Evolutionary conservation across 148 eudicot species (phyloP).

Genomic region (Simmondsia chinensis): DNA sequence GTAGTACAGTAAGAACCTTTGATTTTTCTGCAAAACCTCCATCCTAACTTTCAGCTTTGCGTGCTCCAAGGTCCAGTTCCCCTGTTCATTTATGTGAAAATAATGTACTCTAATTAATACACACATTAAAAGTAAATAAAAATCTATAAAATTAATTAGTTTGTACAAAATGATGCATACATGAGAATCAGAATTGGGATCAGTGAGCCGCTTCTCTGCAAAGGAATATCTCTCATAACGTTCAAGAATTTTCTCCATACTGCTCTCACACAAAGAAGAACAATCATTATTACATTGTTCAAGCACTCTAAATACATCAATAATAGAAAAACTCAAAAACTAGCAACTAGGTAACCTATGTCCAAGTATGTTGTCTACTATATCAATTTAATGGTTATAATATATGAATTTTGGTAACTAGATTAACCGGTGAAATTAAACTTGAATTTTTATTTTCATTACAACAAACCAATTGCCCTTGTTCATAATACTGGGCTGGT

Average conservation of each 20-base stretch:
- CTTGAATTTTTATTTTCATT: no score
- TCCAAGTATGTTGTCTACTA: no score
- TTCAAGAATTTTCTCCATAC: conserved; percentile 63
- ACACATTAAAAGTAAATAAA: background rate
- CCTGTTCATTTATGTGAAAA: conserved; percentile 19
- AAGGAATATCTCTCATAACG: conserved; percentile 49
- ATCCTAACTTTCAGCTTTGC: conserved; percentile 77
- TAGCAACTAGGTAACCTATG: no score
- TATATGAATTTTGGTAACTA: no score
- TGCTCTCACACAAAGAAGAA: conserved; percentile 7
- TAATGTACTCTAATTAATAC: background rate
- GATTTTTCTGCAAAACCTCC: conserved; percentile 62
- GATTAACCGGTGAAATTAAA: no score
- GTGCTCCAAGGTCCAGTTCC: conserved; percentile 64
- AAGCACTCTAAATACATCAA: conserved; percentile 3
- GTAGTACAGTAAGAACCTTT: no score
- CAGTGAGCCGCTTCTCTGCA: conserved; percentile 31
- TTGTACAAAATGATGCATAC: conserved; percentile 15
- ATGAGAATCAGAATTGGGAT: conserved; percentile 32
- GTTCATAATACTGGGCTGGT: no score
- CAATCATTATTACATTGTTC: no score
- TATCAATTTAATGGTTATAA: no score
- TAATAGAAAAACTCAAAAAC: no score
- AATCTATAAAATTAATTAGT: no score
- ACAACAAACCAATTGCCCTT: no score